Evolutionary conservation across 345 rosid species (phyloP).

Genomic region (Litchi chinensis): DNA sequence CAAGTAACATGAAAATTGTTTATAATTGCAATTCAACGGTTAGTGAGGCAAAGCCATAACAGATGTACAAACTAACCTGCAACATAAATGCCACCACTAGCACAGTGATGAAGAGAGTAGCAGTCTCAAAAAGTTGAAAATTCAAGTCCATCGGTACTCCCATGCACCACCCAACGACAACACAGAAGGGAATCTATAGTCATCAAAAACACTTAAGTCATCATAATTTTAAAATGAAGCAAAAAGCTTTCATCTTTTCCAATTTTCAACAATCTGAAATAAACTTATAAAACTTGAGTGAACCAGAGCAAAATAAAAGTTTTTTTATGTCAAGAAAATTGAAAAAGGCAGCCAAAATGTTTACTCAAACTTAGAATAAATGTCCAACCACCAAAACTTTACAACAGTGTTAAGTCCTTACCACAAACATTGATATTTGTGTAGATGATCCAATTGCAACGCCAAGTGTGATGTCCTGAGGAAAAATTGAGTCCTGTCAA

Average conservation of each 20-base stretch:
- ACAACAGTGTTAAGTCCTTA: constrained; percentile 34
- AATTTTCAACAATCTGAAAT: not conserved
- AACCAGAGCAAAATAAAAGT: not conserved
- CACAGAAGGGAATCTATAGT: constrained; percentile 58
- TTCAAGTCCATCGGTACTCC: constrained; percentile 49
- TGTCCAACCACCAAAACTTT: not conserved
- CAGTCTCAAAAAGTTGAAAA: constrained; percentile 58
- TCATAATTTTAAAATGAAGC: not conserved
- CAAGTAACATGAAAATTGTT: not conserved
- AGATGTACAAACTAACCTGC: constrained; percentile 37
- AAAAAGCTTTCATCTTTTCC: not conserved
- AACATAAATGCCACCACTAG: constrained; percentile 59
- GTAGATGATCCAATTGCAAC: constrained; percentile 98
- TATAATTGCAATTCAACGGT: not conserved
- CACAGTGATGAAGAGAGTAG: constrained; percentile 51
- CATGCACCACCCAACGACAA: constrained; percentile 56
- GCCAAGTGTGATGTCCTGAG: constrained; percentile 90
- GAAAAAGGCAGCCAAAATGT: not conserved
- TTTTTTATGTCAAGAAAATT: not conserved
- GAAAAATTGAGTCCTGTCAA: constrained; percentile 7
- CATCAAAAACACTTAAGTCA: not conserved
- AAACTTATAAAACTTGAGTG: not conserved
- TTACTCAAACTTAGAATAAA: not conserved
- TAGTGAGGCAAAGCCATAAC: not conserved
- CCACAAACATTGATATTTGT: constrained; percentile 98